Evolutionary conservation across 2,329 filamentous ascomycete genomes (phyloP).

Genomic region (Microdochium bolleyi): DNA sequence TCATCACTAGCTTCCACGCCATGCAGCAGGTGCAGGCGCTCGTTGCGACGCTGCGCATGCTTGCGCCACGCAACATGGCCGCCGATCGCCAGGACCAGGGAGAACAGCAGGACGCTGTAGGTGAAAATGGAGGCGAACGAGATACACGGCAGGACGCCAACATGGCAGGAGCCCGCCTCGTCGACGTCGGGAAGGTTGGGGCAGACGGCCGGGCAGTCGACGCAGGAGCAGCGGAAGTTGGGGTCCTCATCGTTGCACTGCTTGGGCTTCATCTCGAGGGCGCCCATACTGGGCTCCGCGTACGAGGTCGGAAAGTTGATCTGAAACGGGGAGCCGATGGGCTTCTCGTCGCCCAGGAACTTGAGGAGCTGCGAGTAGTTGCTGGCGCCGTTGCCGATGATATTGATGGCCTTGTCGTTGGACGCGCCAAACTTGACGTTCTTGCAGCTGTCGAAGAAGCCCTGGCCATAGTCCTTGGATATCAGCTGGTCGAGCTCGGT

Average conservation of each 20-base stretch:
- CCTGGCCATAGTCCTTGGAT: conserved; percentile 72
- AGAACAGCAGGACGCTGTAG: conserved; percentile 68
- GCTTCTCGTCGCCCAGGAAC: conserved; percentile 88
- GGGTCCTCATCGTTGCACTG: conserved; percentile 86
- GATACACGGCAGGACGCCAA: conserved; percentile 83
- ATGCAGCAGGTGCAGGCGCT: conserved; percentile 79
- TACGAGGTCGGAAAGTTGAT: conserved; percentile 78
- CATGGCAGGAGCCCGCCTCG: conserved; percentile 63
- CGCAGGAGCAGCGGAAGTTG: conserved; percentile 81
- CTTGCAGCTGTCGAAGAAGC: conserved; percentile 96
- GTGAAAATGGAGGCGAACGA: conserved; percentile 87
- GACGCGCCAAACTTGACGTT: conserved; percentile 97
- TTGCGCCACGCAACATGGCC: conserved; percentile 71
- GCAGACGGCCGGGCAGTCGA: conserved; percentile 85
- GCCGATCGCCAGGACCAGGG: conserved; percentile 57
- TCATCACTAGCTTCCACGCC: conserved; percentile 81
- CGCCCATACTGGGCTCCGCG: conserved; percentile 60
- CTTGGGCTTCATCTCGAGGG: conserved; percentile 66
- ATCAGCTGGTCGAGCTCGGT: conserved; percentile 87
- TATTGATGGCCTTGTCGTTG: conserved; percentile 87
- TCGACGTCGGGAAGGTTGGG: conserved; percentile 73
- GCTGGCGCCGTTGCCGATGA: conserved; percentile 92
- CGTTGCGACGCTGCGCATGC: conserved; percentile 66
- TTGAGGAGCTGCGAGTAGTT: conserved; percentile 82
- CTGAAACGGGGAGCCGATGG: conserved; percentile 90